These are phyloP conservation scores for Penicillium egyptiacum DNA, from an alignment of 495 filamentous ascomycete genomes.

Conservation along the genomic window DNA sequence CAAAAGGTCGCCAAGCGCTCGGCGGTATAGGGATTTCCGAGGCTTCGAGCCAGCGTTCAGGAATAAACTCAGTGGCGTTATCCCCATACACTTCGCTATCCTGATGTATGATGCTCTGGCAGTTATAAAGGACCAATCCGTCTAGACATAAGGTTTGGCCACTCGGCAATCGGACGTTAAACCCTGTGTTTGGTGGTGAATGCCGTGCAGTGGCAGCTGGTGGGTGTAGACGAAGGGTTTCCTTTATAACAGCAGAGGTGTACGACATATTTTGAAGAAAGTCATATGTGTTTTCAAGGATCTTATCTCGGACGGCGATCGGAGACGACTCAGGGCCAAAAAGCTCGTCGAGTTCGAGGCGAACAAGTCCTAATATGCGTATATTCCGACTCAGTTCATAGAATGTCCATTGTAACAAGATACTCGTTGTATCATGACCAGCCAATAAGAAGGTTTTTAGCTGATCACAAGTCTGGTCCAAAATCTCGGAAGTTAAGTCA, in stretches of 20 bases:
- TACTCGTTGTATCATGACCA: conserved; percentile 43
- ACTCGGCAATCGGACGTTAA: not conserved
- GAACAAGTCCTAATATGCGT: conserved; percentile 33
- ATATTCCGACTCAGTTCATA: conserved; percentile 53
- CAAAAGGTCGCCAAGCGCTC: conserved; percentile 47
- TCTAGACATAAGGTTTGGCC: not conserved
- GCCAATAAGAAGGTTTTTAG: conserved; percentile 34
- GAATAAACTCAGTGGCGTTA: conserved; percentile 14
- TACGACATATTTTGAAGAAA: no score
- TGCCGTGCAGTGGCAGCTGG: conserved; percentile 40
- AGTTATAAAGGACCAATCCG: conserved; percentile 25
- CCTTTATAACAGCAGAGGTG: no score
- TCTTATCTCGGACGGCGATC: no score
- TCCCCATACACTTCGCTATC: conserved; percentile 19
- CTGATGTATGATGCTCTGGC: conserved; percentile 22
- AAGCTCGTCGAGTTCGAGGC: conserved; percentile 43
- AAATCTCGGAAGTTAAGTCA: no score
- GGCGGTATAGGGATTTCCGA: conserved; percentile 13
- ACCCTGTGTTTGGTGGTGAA: conserved; percentile 19
- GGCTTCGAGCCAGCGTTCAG: conserved; percentile 28
- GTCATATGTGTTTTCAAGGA: no score
- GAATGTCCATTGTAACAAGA: conserved; percentile 35
- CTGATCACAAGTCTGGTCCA: conserved; percentile 22
- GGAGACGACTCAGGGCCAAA: conserved; percentile 20
- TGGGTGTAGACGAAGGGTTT: conserved; percentile 35